These are phyloP conservation scores for Acanthamoeba divionensis DNA, from an alignment of 208 protist genomes.

Conservation along the genomic window DNA sequence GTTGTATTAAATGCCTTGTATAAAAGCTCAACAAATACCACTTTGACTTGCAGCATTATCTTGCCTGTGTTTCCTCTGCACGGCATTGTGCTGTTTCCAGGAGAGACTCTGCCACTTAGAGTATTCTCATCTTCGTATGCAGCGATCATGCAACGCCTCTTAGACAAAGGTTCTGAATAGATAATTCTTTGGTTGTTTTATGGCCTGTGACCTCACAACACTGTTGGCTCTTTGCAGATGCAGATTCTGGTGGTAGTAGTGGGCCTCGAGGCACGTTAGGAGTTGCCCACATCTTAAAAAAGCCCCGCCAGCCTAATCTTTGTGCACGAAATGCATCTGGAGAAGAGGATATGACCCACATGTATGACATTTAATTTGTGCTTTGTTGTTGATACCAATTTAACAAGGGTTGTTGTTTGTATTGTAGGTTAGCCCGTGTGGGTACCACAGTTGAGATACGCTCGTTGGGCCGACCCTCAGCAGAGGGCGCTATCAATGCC, in stretches of 20 bases:
- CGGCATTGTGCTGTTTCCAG: constrained; percentile 29
- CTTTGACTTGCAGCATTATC: not conserved
- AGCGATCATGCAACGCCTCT: not conserved
- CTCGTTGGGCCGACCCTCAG: not conserved
- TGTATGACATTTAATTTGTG: too few species aligned
- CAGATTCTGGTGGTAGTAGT: not conserved
- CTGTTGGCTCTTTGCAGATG: not conserved
- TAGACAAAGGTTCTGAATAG: not conserved
- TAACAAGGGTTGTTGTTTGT: too few species aligned
- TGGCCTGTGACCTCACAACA: not conserved
- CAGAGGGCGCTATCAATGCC: not conserved
- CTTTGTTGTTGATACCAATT: too few species aligned
- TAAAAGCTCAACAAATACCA: not conserved
- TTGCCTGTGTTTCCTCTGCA: constrained; percentile 12
- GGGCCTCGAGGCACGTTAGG: not conserved
- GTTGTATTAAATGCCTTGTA: not conserved
- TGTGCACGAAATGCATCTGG: not conserved
- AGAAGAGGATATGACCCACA: too few species aligned
- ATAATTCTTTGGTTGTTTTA: not conserved
- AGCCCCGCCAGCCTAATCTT: not conserved
- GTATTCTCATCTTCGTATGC: constrained; percentile 3
- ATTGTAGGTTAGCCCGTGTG: not conserved
- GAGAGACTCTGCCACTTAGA: constrained; percentile 16
- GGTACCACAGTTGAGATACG: constrained; percentile 10
- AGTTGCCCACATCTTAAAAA: not conserved